A percentile compares a stretch with the other conserved stretches of the same genome.
phyloP scores from a whole-genome alignment of 2,329 filamentous ascomycete species.

The Diaporthe nobilis region DNA sequence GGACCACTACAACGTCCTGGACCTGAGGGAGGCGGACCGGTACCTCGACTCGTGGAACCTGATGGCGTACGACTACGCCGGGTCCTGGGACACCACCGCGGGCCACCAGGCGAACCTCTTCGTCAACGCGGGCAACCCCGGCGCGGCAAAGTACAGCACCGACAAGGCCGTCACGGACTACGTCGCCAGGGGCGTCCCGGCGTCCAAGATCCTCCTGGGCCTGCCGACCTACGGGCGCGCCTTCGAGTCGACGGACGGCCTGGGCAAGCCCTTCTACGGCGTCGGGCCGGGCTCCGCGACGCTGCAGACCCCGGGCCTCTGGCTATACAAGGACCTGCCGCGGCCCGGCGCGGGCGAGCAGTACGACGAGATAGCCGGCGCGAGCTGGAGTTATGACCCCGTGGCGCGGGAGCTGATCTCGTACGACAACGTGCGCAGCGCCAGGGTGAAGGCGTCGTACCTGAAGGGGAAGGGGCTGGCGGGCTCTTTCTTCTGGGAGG shows the following conservation, averaged over 20 bases:
- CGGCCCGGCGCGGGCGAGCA: conserved; percentile 68
- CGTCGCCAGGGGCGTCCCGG: conserved; percentile 67
- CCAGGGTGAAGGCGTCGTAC: conserved; percentile 73
- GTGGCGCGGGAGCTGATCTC: conserved; percentile 73
- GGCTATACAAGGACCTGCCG: conserved; percentile 82
- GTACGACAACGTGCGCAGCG: conserved; percentile 75
- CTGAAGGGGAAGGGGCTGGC: conserved; percentile 73
- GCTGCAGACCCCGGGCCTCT: conserved; percentile 66
- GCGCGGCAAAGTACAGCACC: conserved; percentile 78
- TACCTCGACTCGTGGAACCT: conserved; percentile 69
- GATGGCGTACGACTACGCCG: conserved; percentile 80
- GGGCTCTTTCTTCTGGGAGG: conserved; percentile 90
- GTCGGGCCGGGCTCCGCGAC: conserved; percentile 72
- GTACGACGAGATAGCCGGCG: conserved; percentile 70
- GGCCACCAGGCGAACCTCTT: conserved; percentile 81
- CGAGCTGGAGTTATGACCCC: conserved; percentile 80
- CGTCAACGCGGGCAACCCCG: conserved; percentile 62
- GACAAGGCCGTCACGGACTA: conserved; percentile 76
- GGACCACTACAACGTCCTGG: conserved; percentile 59
- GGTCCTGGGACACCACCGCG: conserved; percentile 72
- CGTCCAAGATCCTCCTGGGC: conserved; percentile 79
- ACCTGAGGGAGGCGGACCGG: conserved; percentile 61
- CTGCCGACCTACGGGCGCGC: conserved; percentile 86
- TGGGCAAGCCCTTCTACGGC: conserved; percentile 74
- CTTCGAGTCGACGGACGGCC: conserved; percentile 77